Evolutionary conservation across 805 yeast genomes (phyloP).

Genomic region (Suhomyces sp.): DNA sequence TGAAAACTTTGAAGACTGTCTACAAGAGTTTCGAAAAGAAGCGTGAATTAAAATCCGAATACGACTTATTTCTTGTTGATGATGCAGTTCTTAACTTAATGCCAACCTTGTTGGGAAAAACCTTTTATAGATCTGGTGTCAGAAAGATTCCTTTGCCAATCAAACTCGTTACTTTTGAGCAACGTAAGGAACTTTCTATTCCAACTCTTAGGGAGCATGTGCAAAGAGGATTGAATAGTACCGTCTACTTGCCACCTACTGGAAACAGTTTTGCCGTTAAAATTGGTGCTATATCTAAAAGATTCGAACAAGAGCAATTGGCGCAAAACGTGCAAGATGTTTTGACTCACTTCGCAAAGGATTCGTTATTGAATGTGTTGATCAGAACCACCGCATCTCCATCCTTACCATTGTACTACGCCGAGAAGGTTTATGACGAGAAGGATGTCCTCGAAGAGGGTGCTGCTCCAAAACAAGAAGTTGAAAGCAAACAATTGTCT

Average conservation of each 20-base stretch:
- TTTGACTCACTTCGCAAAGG: constrained; percentile 44
- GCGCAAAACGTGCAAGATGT: constrained; percentile 62
- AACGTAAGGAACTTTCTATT: constrained; percentile 44
- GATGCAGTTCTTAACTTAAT: constrained; percentile 75
- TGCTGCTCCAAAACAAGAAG: constrained; percentile 21
- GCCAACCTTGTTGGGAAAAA: constrained; percentile 82
- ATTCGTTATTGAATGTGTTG: constrained; percentile 55
- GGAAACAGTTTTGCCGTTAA: constrained; percentile 66
- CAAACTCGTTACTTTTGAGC: constrained; percentile 36
- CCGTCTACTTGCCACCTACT: constrained; percentile 68
- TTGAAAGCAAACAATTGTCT: constrained; percentile 45
- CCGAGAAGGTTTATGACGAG: constrained; percentile 53
- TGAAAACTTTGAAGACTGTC: constrained; percentile 74
- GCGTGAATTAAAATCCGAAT: constrained; percentile 66
- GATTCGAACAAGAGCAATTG: constrained; percentile 48
- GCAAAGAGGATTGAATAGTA: constrained; percentile 53
- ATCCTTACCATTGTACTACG: constrained; percentile 76
- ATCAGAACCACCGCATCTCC: constrained; percentile 75
- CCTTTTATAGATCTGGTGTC: constrained; percentile 54
- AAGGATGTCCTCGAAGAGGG: constrained; percentile 45
- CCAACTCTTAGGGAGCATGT: constrained; percentile 58
- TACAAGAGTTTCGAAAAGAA: constrained; percentile 88
- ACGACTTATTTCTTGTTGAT: constrained; percentile 81
- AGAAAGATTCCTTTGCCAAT: constrained; percentile 69
- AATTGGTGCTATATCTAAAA: constrained; percentile 53